Base-by-base conservation (phyloP, 2,329 filamentous ascomycete species). In the Pseudophaeomoniella oleicola region DNA sequence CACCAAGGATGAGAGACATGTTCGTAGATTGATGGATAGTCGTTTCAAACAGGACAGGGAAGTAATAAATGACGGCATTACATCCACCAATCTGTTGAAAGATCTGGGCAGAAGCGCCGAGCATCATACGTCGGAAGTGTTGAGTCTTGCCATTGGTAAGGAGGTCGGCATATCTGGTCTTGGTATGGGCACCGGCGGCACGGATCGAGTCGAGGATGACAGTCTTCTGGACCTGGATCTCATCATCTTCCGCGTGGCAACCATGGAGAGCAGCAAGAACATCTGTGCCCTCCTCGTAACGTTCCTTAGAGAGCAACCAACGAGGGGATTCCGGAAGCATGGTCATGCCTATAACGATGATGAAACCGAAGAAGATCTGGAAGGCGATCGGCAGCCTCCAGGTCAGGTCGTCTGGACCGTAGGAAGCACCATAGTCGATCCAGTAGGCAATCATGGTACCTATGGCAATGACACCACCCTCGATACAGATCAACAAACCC, bases 181-280 rank as follows among this genome's bases (percentile, higher is more conserved):
- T 63, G 18, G 64, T 62, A 42, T 64, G 65, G 30, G 58, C 57
- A 27, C 52, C 49, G 39, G 48, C 36, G 77, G 67, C 67, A 16
- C 63, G 61, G 44, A 79, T 75, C 3, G 66, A 71, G 49, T 83
- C 77, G 18, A 71, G 53, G 15, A 79, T 73, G 2, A 77, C 72
- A 35, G 71, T 69, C 44, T 66, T 63, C 50, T 79, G 64, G 16
- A 65, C 46, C 32, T 63, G 56, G 4, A 72, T 72, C 44, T 75
- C 66, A 3, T 64, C 54, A 41, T 69, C 64, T 40, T 71, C 62
- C 2, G 66, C 42, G 22, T 66, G 40, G 16, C 59, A 54, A 13
- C 58, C 62, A 33, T 55, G 51, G 2, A 70, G 60, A 6, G 60
- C 59, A 2, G 63, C 63, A 30, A 71, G 60, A 10, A 71, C 64